phyloP scores from a whole-genome alignment of 106 monocot species.

The Chionographis japonica region DNA sequence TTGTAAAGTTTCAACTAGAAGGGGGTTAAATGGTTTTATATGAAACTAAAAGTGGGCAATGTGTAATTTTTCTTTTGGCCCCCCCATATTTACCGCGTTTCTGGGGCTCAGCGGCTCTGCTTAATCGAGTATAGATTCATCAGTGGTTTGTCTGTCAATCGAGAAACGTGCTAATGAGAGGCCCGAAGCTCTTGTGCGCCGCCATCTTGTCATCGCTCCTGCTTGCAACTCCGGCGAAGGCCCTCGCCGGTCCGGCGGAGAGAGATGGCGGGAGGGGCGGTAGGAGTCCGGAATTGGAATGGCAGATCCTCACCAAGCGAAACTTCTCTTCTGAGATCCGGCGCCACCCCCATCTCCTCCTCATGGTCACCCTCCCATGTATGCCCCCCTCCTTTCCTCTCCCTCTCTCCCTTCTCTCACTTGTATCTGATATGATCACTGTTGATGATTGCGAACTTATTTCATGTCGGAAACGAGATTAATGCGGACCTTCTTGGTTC shows the following conservation, averaged over 20 bases:
- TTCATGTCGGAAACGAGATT: neutral
- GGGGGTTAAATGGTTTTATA: too few species aligned
- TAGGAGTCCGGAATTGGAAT: slow-evolving; percentile 20
- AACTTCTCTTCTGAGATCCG: slow-evolving; percentile 92
- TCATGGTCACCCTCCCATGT: slow-evolving; percentile 89
- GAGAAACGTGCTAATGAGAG: neutral
- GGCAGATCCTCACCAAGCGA: slow-evolving; percentile 59
- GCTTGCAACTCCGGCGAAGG: neutral
- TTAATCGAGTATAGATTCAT: too few species aligned
- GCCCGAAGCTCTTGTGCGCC: neutral
- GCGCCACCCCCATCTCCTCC: slow-evolving; percentile 57
- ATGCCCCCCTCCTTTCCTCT: slow-evolving; percentile 12
- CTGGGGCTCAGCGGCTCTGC: too few species aligned
- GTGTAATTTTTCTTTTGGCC: too few species aligned
- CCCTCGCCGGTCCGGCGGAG: neutral
- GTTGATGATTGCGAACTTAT: too few species aligned
- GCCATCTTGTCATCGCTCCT: slow-evolving; percentile 6
- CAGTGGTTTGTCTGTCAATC: too few species aligned
- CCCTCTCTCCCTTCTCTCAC: too few species aligned
- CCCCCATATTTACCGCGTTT: too few species aligned
- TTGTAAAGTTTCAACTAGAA: too few species aligned
- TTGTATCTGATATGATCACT: too few species aligned
- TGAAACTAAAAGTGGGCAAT: too few species aligned
- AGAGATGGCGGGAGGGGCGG: neutral
- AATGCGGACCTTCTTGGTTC: too few species aligned